Evolutionary conservation across 108 stramenopile species (phyloP), one percentile per base, ranked within the genome.

Genomic region (Cyclostephanos invisitatus): DNA sequence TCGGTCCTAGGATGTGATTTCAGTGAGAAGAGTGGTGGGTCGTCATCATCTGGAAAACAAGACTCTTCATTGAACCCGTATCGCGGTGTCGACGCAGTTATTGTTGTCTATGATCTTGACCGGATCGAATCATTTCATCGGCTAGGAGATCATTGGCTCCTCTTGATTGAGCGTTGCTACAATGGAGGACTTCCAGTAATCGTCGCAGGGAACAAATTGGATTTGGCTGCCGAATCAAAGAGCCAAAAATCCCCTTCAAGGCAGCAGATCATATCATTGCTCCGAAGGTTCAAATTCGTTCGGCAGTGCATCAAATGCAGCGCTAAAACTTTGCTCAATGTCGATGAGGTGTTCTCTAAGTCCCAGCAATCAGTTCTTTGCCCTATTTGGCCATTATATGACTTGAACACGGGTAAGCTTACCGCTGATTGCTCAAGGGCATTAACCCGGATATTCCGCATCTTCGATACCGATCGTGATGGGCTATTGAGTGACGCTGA

Each of bases 231-330:
- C 11, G 38, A 56, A 27, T 46, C 74, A 4, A 74, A 88, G 51
- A 85, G 84, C 61, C 83, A 87, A 64, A 24, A 64, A 15, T 65
- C 74, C 1, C 22, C 82, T 28, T 86, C 85, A 29, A 83, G 89
- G 40, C 92, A 93, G 59, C 86, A 89, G 42, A 88, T 93, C 70
- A 88, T 90, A 21, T 67, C 88, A 11, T 58, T 93, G 5, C 79
- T 93, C 73, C 89, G 90, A 68, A 69, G 84, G 56, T 93, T 93
- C 67, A 82, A 85, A 35, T 93, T 93, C 66, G 88, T 93, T 12
- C 81, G 89, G 57, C 89, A 93, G 76, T 90, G 87, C 62, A 89
- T 93, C 77, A 90, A 91, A 70, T 90, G 89, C 65, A 91, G 89
- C 63, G 92, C 92, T 44, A 90, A 89, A 74, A 86, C 85, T 51